A percentile compares a stretch with the other conserved stretches of the same genome.
phyloP scores from a whole-genome alignment of 371 early-diverging fungal species.

The Lichtheimia corymbifera region DNA sequence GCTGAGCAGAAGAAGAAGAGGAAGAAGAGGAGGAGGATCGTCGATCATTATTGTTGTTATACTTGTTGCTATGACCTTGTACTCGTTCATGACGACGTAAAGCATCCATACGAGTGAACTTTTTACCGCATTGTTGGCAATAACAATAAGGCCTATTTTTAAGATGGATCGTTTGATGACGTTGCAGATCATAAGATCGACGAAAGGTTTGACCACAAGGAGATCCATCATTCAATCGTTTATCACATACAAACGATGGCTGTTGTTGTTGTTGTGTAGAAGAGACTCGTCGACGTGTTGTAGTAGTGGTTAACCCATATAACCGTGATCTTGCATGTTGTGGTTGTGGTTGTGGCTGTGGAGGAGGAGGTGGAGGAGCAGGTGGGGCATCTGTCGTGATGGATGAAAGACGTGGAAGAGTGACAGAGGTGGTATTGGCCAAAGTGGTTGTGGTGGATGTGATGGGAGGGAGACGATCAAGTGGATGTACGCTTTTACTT shows the following conservation, averaged over 20 bases:
- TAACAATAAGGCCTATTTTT: slow-evolving; percentile 45
- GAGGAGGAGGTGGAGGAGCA: not conserved
- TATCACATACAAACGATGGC: slow-evolving; percentile 36
- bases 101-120: slow-evolving; percentile 52
- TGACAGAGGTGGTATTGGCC: slow-evolving; percentile 3
- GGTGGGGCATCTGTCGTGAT: slow-evolving; percentile 8
- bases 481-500: slow-evolving; percentile 11
- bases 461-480: slow-evolving; percentile 11
- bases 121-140: slow-evolving; percentile 46
- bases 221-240: slow-evolving; percentile 22
- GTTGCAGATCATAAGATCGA: slow-evolving; percentile 45
- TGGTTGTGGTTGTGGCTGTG: too few species aligned
- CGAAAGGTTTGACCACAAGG: slow-evolving; percentile 46
- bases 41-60: too few species aligned
- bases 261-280: slow-evolving; percentile 9
- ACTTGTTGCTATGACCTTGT: slow-evolving; percentile 29
- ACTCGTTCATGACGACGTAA: slow-evolving; percentile 50
- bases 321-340: not conserved
- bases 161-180: slow-evolving; percentile 49
- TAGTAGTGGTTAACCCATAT: not conserved
- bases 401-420: slow-evolving; percentile 12
- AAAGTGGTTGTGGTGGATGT: not conserved
- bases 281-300: slow-evolving; percentile 1
- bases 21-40: not conserved
- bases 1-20: slow-evolving; percentile 6